These are phyloP conservation scores for Monosporozyma yasuniensis DNA, from an alignment of 805 yeast species.

Conservation along the genomic window DNA sequence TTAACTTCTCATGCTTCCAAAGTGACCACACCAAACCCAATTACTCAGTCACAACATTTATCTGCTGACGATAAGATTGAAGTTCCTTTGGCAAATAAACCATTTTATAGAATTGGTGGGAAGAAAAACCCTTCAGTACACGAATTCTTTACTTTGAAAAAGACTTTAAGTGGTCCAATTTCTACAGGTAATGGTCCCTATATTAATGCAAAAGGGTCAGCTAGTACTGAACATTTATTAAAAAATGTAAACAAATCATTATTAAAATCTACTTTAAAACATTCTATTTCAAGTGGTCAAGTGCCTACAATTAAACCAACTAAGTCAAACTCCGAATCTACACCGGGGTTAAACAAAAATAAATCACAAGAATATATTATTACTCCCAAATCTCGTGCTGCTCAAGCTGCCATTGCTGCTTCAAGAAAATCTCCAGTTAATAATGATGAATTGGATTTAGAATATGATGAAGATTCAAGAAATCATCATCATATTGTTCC, in stretches of 20 bases:
- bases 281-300: constrained; percentile 1
- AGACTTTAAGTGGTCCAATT: neutral
- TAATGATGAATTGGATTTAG: neutral
- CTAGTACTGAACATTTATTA: constrained; percentile 12
- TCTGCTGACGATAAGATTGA: neutral
- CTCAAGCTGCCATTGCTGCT: neutral
- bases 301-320: constrained; percentile 1
- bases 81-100: neutral
- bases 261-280: constrained; percentile 12
- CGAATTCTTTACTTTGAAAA: constrained; percentile 1
- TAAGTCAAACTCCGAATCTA: neutral
- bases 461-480: neutral
- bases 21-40: constrained; percentile 2
- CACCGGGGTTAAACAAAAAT: neutral
- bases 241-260: constrained; percentile 24
- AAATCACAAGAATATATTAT: neutral
- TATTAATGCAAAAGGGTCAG: neutral
- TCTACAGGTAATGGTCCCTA: neutral
- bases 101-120: neutral
- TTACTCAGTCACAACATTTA: constrained; percentile 10
- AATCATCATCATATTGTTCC: constrained; percentile 20
- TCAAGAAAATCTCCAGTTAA: neutral
- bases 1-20: constrained; percentile 30
- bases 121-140: constrained; percentile 1
- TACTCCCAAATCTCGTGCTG: neutral